phyloP scores from a whole-genome alignment of 202 grass and related monocot species.

The Dendrocalamus latiflorus region DNA sequence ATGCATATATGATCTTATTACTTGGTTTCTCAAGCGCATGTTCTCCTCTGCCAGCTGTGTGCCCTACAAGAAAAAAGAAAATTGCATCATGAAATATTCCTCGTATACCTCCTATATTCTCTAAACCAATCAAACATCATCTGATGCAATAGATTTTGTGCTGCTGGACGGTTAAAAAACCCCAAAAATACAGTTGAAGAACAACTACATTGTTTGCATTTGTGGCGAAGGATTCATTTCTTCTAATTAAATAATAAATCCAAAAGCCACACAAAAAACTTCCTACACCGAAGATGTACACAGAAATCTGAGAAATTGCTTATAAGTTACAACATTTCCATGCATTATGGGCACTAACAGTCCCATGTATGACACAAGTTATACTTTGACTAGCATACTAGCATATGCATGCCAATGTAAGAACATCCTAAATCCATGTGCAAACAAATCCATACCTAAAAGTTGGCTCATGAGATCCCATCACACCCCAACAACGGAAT shows the following conservation, averaged over 20 bases:
- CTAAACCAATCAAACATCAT: neutral
- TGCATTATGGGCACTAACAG: neutral
- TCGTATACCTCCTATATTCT: neutral
- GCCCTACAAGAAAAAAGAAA: constrained; percentile 43
- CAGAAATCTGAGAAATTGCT: neutral
- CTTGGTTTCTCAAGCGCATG: constrained; percentile 47
- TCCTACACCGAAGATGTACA: neutral
- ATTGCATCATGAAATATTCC: neutral
- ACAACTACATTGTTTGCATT: neutral
- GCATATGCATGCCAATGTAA: neutral
- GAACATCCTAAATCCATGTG: neutral
- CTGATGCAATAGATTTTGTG: neutral
- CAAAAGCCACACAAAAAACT: neutral
- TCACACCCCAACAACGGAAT: neutral
- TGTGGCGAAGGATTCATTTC: neutral
- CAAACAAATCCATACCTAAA: neutral
- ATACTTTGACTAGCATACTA: neutral
- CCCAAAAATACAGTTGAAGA: neutral
- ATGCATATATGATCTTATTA: constrained; percentile 11
- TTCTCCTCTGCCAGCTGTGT: constrained; percentile 60
- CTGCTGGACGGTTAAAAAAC: neutral
- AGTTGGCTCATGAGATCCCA: neutral
- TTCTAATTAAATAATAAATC: neutral
- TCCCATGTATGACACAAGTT: neutral
- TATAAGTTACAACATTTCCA: neutral